These are phyloP conservation scores for Gamarada debralockiae DNA, from an alignment of 495 filamentous ascomycete genomes.

Conservation along the genomic window DNA sequence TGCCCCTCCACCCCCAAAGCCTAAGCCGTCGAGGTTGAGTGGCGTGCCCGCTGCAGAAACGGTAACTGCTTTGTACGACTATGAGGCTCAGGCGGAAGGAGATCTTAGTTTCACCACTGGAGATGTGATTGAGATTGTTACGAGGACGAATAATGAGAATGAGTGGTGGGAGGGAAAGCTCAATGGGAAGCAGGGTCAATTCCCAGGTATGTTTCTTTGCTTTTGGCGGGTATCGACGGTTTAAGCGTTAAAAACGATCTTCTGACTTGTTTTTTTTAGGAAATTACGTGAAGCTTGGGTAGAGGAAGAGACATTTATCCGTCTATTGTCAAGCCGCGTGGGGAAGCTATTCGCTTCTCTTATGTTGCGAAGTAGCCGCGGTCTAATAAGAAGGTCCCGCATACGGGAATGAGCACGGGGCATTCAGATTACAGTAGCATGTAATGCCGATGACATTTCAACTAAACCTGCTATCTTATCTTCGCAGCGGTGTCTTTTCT, in stretches of 20 bases:
- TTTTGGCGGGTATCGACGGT: not conserved
- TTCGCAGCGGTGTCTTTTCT: too few species aligned
- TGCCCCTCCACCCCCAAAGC: slow-evolving; percentile 86
- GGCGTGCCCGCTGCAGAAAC: slow-evolving; percentile 65
- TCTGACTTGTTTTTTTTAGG: slow-evolving; percentile 28
- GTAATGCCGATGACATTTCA: too few species aligned
- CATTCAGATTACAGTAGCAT: too few species aligned
- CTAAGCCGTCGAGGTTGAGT: slow-evolving; percentile 75
- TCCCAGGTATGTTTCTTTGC: slow-evolving; percentile 72
- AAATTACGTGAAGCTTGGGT: slow-evolving; percentile 37
- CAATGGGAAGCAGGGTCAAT: slow-evolving; percentile 79
- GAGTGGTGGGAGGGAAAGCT: slow-evolving; percentile 94
- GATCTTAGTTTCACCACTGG: slow-evolving; percentile 90
- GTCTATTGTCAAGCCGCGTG: not conserved
- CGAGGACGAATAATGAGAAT: slow-evolving; percentile 78
- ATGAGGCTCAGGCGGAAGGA: slow-evolving; percentile 91
- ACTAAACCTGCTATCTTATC: too few species aligned
- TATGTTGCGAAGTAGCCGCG: too few species aligned
- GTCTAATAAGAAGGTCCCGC: too few species aligned
- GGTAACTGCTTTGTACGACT: slow-evolving; percentile 86
- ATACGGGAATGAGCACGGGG: too few species aligned
- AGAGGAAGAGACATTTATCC: not conserved
- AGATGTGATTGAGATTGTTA: slow-evolving; percentile 85
- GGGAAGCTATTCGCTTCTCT: too few species aligned
- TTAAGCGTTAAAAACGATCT: not conserved